Base-by-base conservation (phyloP, 306 rosid genomes). In the Acmispon strigosus region DNA sequence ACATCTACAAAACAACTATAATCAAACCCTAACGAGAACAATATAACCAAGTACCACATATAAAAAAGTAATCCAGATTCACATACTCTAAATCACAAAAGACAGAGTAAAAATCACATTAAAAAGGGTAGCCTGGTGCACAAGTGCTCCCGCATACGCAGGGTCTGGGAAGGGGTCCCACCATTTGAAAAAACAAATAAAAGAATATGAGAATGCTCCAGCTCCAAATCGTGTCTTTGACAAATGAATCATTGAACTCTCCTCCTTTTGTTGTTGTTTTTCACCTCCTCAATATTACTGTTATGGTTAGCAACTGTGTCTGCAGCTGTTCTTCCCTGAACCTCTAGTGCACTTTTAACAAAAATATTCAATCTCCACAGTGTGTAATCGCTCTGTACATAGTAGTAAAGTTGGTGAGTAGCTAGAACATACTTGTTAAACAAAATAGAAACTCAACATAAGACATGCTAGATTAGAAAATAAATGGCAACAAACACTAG, bases 381-480 rank as follows among this genome's bases (percentile, higher is more conserved):
- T 17, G 87, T 84, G 83, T 77, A 82, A 60, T 89, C 88, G 9
- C 81, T 88, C 97, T 91, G 89, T 56, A 70, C 6, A 22, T 45
- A 65, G 1, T 7, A 10, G 41, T 55, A 44, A 69, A 47, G 36
- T 64, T 54, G 43, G 27, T 62, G 20, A 78, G 69, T 29, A 11
- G 47, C 71, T 13, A 36, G 29, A 62, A 55, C 20, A 48, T 32
- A 48, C 18, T 36, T 22, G 48, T 70, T 32, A 63, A 42, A 39
- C 59, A 37, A 66, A 10, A 58, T 10, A 37, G 39, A 49, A 17
- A 55, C 63, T 20, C 19, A 8, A n/a, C 37, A 43, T 10, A 16
- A 5, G 56, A 27, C 10, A 70, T 13, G 17, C 51, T 53, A 20
- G 10, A 19, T 20, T 57, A 53, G 53, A 45, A 73, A 12, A n/a